Percentiles rank a stretch among this genome's conserved stretches.
phyloP scores from a whole-genome alignment of 2,329 filamentous ascomycete species.

The Alternaria panax region DNA sequence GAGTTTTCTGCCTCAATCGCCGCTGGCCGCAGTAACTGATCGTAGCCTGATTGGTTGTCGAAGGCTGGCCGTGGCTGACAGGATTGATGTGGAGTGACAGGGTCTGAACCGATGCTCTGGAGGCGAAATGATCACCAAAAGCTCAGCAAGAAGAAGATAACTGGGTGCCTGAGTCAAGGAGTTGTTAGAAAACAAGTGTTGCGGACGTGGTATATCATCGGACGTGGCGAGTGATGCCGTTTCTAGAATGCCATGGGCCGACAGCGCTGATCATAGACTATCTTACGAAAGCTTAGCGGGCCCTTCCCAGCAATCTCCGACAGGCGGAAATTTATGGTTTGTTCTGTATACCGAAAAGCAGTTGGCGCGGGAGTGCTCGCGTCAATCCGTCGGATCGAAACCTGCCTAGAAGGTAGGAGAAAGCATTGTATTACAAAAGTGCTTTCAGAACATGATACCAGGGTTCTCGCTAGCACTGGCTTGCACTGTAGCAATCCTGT shows the following conservation, averaged over 20 bases:
- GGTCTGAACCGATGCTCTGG: conserved; percentile 42
- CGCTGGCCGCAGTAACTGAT: conserved; percentile 28
- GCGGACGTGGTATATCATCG: conserved; percentile 32
- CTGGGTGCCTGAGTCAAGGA: conserved; percentile 27
- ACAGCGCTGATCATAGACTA: conserved; percentile 41
- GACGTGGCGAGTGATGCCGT: conserved; percentile 47
- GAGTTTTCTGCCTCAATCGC: conserved; percentile 47
- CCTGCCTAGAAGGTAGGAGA: conserved; percentile 4
- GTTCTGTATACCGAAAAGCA: conserved; percentile 15
- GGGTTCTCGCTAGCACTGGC: conserved; percentile 4
- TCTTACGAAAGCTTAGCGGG: conserved; percentile 43
- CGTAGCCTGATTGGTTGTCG: conserved; percentile 39
- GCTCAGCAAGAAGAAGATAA: conserved; percentile 19
- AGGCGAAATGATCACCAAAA: conserved; percentile 48
- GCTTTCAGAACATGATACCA: conserved; percentile 2
- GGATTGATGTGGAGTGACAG: conserved; percentile 40
- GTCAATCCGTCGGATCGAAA: conserved; percentile 4
- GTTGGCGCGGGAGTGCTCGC: conserved; percentile 2
- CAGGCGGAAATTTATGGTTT: conserved; percentile 11
- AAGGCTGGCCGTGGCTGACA: conserved; percentile 38
- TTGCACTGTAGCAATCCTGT: conserved; percentile 4
- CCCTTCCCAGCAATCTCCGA: conserved; percentile 23
- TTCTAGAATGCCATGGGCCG: conserved; percentile 48
- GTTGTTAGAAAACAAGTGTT: conserved; percentile 27
- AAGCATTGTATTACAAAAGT: background rate